phyloP scores from a whole-genome alignment of 192 early-diverging fungal genomes.

The Pilobolus umbonatus region DNA sequence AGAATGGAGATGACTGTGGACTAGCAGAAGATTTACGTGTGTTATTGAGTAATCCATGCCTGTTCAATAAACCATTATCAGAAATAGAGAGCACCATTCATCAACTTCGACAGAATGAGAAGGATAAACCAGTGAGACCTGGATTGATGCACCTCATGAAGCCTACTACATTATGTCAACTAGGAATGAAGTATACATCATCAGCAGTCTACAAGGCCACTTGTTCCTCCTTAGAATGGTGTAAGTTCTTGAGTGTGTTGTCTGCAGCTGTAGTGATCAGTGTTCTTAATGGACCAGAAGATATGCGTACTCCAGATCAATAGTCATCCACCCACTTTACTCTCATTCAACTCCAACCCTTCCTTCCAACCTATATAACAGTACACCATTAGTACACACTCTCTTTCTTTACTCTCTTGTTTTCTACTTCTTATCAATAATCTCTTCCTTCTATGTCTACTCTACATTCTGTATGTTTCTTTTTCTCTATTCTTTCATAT shows the following conservation, averaged over 20 bases:
- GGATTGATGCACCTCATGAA: background rate
- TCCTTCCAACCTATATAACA: background rate
- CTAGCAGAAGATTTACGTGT: constrained; percentile 11
- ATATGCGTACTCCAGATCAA: background rate
- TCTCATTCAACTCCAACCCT: background rate
- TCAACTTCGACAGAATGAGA: background rate
- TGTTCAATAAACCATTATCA: constrained; percentile 2
- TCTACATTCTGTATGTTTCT: constrained; percentile 1
- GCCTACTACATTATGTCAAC: constrained; percentile 2
- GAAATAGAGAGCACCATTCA: constrained; percentile 5
- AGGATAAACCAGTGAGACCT: background rate
- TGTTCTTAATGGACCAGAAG: constrained; percentile 20
- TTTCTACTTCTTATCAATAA: background rate
- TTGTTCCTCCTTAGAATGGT: constrained; percentile 22
- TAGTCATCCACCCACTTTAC: background rate
- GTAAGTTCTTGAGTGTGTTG: constrained; percentile 25
- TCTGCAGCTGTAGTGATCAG: constrained; percentile 18
- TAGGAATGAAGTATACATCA: background rate
- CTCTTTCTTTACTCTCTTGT: constrained; percentile 1
- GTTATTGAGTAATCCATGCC: constrained; percentile 12
- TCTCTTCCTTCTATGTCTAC: background rate
- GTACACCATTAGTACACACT: background rate
- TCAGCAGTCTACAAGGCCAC: constrained; percentile 1
- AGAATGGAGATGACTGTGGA: constrained; percentile 6
- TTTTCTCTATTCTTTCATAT: background rate